These are phyloP conservation scores for Coemansia sp. DNA, from an alignment of 192 early-diverging fungal species.

Conservation along the genomic window DNA sequence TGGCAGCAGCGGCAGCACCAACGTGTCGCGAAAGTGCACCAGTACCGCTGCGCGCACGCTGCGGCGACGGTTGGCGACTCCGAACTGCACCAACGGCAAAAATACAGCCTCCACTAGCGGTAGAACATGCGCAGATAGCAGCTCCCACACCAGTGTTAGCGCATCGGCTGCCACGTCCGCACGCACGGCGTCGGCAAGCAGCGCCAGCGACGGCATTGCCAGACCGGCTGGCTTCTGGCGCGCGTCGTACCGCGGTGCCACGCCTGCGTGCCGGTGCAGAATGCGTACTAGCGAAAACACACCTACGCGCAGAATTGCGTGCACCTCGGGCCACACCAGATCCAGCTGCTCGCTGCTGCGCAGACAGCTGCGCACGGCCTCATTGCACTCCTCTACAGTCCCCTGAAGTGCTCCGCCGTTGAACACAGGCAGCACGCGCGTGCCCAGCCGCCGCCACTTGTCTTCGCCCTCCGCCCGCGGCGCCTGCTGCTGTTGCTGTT, in stretches of 20 bases:
- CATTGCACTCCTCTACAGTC: constrained; percentile 81
- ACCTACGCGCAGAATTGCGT: constrained; percentile 33
- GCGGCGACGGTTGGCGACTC: neutral
- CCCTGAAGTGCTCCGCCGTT: constrained; percentile 81
- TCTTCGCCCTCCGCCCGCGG: constrained; percentile 47
- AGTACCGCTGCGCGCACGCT: constrained; percentile 30
- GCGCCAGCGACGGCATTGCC: constrained; percentile 22
- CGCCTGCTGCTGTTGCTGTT: constrained; percentile 7
- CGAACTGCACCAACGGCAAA: constrained; percentile 61
- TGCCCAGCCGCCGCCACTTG: constrained; percentile 71
- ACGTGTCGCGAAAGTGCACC: constrained; percentile 32
- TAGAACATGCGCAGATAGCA: constrained; percentile 76
- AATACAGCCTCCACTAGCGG: constrained; percentile 88
- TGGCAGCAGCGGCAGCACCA: constrained; percentile 33
- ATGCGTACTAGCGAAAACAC: constrained; percentile 43
- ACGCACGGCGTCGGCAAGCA: constrained; percentile 63
- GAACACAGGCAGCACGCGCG: constrained; percentile 79
- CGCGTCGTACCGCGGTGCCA: constrained; percentile 37
- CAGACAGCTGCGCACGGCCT: constrained; percentile 59
- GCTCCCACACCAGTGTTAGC: constrained; percentile 75
- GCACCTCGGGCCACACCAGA: constrained; percentile 37
- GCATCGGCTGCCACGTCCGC: constrained; percentile 67
- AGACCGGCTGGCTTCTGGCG: neutral
- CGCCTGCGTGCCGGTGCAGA: constrained; percentile 20
- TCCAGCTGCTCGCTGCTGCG: constrained; percentile 18